A percentile compares a stretch with the other conserved stretches of the same genome.
phyloP scores from a whole-genome alignment of 805 yeast species.

The Candida lessepsii region DNA sequence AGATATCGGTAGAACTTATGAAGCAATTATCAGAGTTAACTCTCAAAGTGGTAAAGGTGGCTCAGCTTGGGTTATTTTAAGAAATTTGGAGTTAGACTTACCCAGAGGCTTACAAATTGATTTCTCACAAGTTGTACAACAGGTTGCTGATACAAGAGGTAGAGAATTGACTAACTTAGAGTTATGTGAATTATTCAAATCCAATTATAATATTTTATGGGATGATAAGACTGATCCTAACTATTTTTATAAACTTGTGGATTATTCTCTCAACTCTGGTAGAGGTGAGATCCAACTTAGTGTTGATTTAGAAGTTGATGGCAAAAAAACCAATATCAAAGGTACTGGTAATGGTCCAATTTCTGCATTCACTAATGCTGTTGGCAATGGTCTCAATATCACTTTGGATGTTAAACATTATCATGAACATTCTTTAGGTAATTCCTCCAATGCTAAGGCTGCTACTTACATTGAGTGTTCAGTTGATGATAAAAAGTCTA shows the following conservation, averaged over 20 bases:
- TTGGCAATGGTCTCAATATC: slow-evolving; percentile 47
- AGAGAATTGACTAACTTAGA: slow-evolving; percentile 68
- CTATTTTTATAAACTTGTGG: slow-evolving; percentile 37
- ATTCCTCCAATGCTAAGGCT: slow-evolving; percentile 68
- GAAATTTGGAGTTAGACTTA: slow-evolving; percentile 72
- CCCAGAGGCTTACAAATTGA: slow-evolving; percentile 80
- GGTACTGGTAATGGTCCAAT: slow-evolving; percentile 85
- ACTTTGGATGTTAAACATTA: slow-evolving; percentile 64
- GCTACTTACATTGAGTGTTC: slow-evolving; percentile 61
- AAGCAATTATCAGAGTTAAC: slow-evolving; percentile 86
- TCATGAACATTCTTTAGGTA: slow-evolving; percentile 78
- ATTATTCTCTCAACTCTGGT: slow-evolving; percentile 46
- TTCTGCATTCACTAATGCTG: slow-evolving; percentile 68
- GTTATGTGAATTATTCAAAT: slow-evolving; percentile 62
- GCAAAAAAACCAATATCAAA: slow-evolving; percentile 34
- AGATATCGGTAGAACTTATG: slow-evolving; percentile 86
- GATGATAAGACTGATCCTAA: slow-evolving; percentile 23
- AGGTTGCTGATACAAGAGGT: slow-evolving; percentile 65
- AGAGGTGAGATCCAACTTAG: slow-evolving; percentile 37
- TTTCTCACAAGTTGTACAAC: slow-evolving; percentile 69
- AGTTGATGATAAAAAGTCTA: slow-evolving; percentile 31
- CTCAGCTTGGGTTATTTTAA: slow-evolving; percentile 81
- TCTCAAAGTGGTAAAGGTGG: slow-evolving; percentile 91
- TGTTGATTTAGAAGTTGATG: slow-evolving; percentile 51
- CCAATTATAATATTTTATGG: slow-evolving; percentile 49